Conservation (phyloP, 495 filamentous ascomycete species). For the Pseudevernia furfuracea region DNA sequence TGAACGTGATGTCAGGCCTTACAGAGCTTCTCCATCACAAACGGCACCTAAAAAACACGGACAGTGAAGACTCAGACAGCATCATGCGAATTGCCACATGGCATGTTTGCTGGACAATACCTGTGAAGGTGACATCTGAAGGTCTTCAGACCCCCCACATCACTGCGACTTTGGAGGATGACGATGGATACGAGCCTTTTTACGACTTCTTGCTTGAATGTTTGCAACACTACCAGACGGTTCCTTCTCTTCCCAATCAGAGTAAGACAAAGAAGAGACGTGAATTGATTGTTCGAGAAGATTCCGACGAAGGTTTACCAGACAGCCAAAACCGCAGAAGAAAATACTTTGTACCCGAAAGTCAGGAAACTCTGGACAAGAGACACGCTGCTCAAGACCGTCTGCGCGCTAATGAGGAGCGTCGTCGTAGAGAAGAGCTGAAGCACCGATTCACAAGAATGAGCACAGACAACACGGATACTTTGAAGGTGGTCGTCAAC, state of each 20-base stretch:
- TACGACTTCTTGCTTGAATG: constrained; percentile 27
- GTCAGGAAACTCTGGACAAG: constrained; percentile 38
- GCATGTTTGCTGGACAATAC: constrained; percentile 38
- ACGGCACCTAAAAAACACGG: constrained; percentile 16
- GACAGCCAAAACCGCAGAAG: constrained; percentile 36
- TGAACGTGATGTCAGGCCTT: constrained; percentile 9
- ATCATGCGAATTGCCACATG: constrained; percentile 33
- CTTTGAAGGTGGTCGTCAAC: constrained; percentile 55
- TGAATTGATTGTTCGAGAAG: constrained; percentile 10
- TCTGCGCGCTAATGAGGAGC: constrained; percentile 17
- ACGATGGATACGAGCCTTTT: constrained; percentile 25
- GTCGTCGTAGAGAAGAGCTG: constrained; percentile 39
- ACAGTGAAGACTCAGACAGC: constrained; percentile 14
- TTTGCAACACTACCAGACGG: constrained; percentile 18
- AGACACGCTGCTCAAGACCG: constrained; percentile 41
- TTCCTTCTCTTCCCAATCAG: background rate
- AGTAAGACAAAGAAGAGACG: constrained; percentile 7
- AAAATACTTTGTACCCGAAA: constrained; percentile 42
- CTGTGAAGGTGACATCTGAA: constrained; percentile 21
- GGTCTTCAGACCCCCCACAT: constrained; percentile 27
- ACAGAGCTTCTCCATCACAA: constrained; percentile 2
- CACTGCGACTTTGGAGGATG: constrained; percentile 20
- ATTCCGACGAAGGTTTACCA: constrained; percentile 19
- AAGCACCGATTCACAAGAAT: constrained; percentile 36
- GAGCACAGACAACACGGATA: constrained; percentile 36